phyloP scores from a whole-genome alignment of 768 basidiomycete species.

The Amanita molliuscula region DNA sequence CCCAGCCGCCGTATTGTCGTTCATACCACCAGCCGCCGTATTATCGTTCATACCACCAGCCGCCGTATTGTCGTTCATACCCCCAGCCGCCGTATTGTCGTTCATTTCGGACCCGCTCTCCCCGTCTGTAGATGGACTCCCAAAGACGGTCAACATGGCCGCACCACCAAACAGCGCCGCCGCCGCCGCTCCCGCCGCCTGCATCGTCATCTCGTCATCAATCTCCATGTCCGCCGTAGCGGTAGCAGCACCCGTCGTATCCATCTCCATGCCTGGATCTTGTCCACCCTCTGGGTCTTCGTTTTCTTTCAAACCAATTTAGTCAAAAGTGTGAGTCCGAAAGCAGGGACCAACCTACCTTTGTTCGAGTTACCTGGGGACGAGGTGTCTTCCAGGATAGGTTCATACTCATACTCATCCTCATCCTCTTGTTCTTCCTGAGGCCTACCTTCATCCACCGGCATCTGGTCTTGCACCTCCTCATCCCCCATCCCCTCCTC shows the following conservation, averaged over 20 bases:
- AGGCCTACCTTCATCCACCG: background rate
- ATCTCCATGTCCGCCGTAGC: background rate
- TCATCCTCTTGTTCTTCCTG: conserved; percentile 7
- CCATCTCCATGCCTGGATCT: background rate
- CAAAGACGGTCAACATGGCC: background rate
- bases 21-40: no score
- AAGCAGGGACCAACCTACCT: background rate
- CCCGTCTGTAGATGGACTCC: background rate
- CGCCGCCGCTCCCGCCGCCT: background rate
- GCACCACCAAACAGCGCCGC: conserved; percentile 1
- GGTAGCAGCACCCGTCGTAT: background rate
- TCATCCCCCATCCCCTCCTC: background rate
- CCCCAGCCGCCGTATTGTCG: background rate
- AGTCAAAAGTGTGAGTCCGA: background rate
- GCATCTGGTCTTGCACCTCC: background rate
- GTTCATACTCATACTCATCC: conserved; percentile 10
- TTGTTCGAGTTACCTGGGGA: conserved; percentile 6
- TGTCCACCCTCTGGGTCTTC: conserved; percentile 3
- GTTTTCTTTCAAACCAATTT: background rate
- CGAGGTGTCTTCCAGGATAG: conserved; percentile 2
- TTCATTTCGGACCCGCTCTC: background rate
- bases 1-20: background rate
- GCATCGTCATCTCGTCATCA: background rate
- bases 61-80: background rate
- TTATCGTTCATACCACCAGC: background rate